Percentiles rank a stretch among this genome's conserved stretches.
Conservation (phyloP, 495 filamentous ascomycete genomes). For the Talaromyces nanjingensis region DNA sequence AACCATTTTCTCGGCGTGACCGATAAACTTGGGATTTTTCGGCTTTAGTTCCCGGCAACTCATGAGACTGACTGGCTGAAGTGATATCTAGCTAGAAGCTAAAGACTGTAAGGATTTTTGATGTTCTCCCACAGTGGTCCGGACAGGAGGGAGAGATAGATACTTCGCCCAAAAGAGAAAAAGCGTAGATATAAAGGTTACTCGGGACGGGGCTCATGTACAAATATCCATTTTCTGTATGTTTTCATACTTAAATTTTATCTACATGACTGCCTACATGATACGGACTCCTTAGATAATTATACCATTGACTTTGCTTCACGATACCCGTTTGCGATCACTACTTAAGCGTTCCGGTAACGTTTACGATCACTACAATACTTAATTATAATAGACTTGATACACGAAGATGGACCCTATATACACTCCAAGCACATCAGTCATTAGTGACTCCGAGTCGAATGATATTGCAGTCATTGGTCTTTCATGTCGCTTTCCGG, state of each 20-base stretch:
- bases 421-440: constrained; percentile 15
- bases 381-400: not conserved
- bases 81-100: too few species aligned
- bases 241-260: not conserved
- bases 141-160: too few species aligned
- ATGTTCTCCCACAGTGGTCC: too few species aligned
- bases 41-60: too few species aligned
- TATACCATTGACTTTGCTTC: not conserved
- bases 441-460: constrained; percentile 10
- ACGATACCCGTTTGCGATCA: not conserved
- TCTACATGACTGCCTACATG: not conserved
- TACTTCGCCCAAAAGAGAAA: not conserved
- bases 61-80: too few species aligned
- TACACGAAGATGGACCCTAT: not conserved
- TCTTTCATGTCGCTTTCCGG: constrained; percentile 53
- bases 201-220: not conserved
- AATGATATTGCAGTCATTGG: constrained; percentile 31
- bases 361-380: not conserved
- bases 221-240: not conserved
- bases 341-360: not conserved
- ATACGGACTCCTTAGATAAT: not conserved
- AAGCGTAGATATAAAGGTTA: not conserved
- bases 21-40: too few species aligned
- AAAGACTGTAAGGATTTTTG: too few species aligned
- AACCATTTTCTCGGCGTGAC: too few species aligned